Conservation (phyloP, 148 eudicot genomes). For the Diospyros kaki region DNA sequence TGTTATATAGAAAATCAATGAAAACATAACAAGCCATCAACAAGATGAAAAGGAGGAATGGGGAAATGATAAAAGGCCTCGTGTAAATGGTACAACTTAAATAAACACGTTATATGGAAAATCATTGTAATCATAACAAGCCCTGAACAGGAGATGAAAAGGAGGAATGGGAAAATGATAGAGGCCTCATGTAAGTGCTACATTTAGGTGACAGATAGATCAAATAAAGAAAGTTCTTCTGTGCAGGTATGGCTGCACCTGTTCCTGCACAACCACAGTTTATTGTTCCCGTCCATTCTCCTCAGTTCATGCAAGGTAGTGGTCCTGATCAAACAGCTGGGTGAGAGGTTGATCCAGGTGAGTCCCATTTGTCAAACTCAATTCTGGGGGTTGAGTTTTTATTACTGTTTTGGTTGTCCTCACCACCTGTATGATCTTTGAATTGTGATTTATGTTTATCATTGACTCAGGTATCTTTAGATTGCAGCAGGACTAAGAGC, state of each 20-base stretch:
- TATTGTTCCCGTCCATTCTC: conserved; percentile 68
- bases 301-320: conserved; percentile 75
- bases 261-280: conserved; percentile 76
- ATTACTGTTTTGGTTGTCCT: background rate
- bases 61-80: too few species aligned
- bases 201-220: background rate
- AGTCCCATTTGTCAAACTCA: conserved; percentile 10
- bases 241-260: conserved; percentile 63
- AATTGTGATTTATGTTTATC: background rate
- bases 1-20: background rate
- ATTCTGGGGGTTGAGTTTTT: background rate
- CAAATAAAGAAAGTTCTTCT: background rate
- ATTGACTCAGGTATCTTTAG: conserved; percentile 61
- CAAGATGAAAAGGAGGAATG: too few species aligned
- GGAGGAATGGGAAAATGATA: background rate
- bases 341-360: conserved; percentile 75
- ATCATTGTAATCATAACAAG: too few species aligned
- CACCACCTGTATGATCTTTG: conserved; percentile 10
- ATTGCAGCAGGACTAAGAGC: conserved; percentile 97
- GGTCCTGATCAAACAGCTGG: conserved; percentile 85
- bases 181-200: background rate
- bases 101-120: too few species aligned
- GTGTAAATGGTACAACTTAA: too few species aligned
- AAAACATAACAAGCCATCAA: background rate
- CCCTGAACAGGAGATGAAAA: background rate